Evolutionary conservation across 2,329 filamentous ascomycete genomes (phyloP).

Genomic region (Penicillium hordei): DNA sequence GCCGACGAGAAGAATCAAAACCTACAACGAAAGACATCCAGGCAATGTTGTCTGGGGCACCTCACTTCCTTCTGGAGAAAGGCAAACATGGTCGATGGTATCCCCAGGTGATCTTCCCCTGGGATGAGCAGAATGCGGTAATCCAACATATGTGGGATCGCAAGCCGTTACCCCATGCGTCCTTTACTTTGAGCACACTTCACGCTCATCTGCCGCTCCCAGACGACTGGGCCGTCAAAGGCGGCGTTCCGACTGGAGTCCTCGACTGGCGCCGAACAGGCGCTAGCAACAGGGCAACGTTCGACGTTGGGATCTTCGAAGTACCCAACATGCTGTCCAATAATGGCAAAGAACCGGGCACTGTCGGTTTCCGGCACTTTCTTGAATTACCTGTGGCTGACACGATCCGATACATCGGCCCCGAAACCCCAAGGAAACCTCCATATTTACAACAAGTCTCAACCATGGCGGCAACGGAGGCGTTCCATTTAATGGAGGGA

Average conservation of each 20-base stretch:
- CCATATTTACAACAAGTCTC: slow-evolving; percentile 26
- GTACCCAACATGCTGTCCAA: slow-evolving; percentile 51
- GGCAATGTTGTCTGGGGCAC: slow-evolving; percentile 44
- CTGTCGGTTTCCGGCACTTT: slow-evolving; percentile 49
- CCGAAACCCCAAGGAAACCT: slow-evolving; percentile 19
- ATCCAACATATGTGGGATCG: slow-evolving; percentile 45
- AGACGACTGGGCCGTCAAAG: slow-evolving; percentile 34
- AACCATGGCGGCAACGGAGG: slow-evolving; percentile 30
- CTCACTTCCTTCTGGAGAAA: slow-evolving; percentile 47
- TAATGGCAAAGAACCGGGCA: slow-evolving; percentile 48
- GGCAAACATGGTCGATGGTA: slow-evolving; percentile 42
- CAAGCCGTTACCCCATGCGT: slow-evolving; percentile 41
- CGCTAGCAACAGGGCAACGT: slow-evolving; percentile 39
- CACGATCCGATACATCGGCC: slow-evolving; percentile 25
- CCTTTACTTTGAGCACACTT: slow-evolving; percentile 44
- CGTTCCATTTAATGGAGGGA: slow-evolving; percentile 37
- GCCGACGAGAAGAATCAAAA: not conserved
- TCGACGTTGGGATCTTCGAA: slow-evolving; percentile 48
- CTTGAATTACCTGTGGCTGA: slow-evolving; percentile 49
- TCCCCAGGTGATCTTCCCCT: slow-evolving; percentile 47
- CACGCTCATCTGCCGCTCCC: slow-evolving; percentile 48
- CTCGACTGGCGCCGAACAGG: slow-evolving; percentile 26
- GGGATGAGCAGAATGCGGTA: slow-evolving; percentile 40
- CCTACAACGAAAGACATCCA: slow-evolving; percentile 42
- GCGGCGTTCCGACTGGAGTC: slow-evolving; percentile 27